Base-by-base conservation (phyloP, 352 stramenopile genomes). In the Globisporangium emineosum region DNA sequence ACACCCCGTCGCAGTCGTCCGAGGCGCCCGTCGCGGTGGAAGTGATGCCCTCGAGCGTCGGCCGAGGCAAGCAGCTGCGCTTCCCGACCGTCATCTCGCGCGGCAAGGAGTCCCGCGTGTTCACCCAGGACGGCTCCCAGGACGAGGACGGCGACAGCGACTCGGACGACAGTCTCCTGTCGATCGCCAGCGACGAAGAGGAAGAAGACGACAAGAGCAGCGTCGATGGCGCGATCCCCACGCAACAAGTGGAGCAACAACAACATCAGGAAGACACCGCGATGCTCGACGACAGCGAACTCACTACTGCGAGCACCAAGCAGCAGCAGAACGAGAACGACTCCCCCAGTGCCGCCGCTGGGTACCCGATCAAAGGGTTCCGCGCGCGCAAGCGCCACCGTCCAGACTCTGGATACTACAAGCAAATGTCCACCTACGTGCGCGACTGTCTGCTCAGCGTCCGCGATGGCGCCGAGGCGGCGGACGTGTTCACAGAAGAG, bases 391-490 rank as follows among this genome's bases (percentile, higher is more conserved):
- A 96, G 70, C 76, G 87, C 47, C 83, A 94, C 76, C 87, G 85
- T 0, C 87, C 87, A 15, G 81, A 93, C 67, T 91, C 83, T 13
- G 75, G 79, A 0, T 94, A 96, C 70, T 90, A 86, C 71, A 86
- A 86, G 63, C 81, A 89, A 49, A 94, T 96, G 85, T 92, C 87
- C 15, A 91, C 82, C 27, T 91, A 90, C 57, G 83, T 96, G 58
- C 82, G 83, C 54, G 82, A 90, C 66, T 93, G 85, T 52, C 72
- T 96, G 54, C 72, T 96, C 19, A 90, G 75, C 55, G 80, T 96
- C 58, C 85, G 87, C n/a, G 75, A 90, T 47, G 72, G 71, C 43
- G 68, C 68, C 15, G 64, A 74, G 15, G 66, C 73, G 4, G 69
- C 71, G 2, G 78, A 84, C 7, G 73, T 79, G 19, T 80, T 91